Base-by-base conservation (phyloP, 352 stramenopile species). In the Globisporangium nagaii region DNA sequence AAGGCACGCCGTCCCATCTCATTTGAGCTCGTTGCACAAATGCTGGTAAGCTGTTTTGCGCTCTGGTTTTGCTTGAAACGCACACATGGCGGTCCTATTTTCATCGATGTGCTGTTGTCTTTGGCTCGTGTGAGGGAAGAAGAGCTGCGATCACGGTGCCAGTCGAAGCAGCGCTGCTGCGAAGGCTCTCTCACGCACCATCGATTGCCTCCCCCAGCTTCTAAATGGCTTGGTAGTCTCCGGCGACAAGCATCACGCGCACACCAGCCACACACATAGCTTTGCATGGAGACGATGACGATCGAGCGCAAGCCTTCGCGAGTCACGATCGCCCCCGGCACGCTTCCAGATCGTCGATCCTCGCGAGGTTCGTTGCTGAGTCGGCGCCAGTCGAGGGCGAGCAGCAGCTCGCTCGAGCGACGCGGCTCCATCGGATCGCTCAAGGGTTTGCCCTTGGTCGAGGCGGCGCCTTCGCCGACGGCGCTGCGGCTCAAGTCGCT, bases 401-500 rank as follows among this genome's bases (percentile, higher is more conserved):
- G 35, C 42, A 45, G n/a, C 17, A 39, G 12, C 11, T 49, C 35
- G 10, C 41, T 47, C 3, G 61, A 60, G 24, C 58, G 34, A 19
- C 60, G 30, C 34, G 32, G 20, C 17, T 68, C 54, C 1, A 51
- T 19, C 43, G 41, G 17, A 6, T 62, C 62, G 12, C 19, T 66
- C 41, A 63, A 61, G 35, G 44, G 25, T 0, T 37, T 68, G 25
- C 5, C 31, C 0, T 55, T 72, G 0, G 45, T 41, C 1, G 58
- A 79, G 13, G 15, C 51, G 0, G 70, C 65, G 24, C 58, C 73
- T 1, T 88, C 79, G 0, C 53, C 59, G 0, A 88, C 75, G 1
- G 73, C 69, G 1, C 46, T 68, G 32, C 56, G 75, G 0, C 57
- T 90, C 13, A 58, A 58, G 24, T 75, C 79, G 10, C 50, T 90